Evolutionary conservation across 78 protist species (phyloP), one percentile per base, ranked within the genome.

Genomic region (Tieghemostelium lacteum): DNA sequence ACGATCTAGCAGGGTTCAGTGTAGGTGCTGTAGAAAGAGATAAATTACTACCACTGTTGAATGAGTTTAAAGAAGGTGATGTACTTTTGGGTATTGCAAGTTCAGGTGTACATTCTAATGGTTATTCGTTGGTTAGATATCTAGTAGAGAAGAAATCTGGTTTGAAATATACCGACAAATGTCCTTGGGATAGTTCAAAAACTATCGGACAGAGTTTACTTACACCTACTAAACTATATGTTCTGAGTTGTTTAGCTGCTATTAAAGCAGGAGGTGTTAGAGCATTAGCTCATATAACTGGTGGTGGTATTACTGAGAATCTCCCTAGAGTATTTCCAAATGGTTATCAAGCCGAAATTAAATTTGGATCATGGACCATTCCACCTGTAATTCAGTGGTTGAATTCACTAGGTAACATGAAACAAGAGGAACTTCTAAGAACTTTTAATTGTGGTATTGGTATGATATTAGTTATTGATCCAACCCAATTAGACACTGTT

Each of bases 1-100:
- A 96, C 73, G 98, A 96, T 66, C 75, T 96, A 0, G 98, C 98
- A 24, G 98, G 98, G n/a, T 96, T 96, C 45, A 73, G 95, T 4
- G 98, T 96, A 8, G 98, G 96, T 63, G 98, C 96, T 0, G 95
- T 85, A 31, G 95, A 93, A 40, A 87, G 98, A 19, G 29, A 4
- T 0, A 40, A 52, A 42, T 17, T 94, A 58, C 85, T 96, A 24
- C 98, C 97, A 45, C n/a, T n/a, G n/a, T 17, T 40, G 5, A 0
- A 6, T 12, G 91, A 80, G 20, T 60, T 85, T 49, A 16, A 37
- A 4, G 65, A 20, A 12, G 94, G 97, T 1, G 93, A 95, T 34
- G 83, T 93, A 24, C 14, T 95, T 45, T n/a, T 95, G 19, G 97
- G 94, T 16, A 42, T 95, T 17, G 77, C 95, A 8, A 88, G 95